Evolutionary conservation across 2,329 filamentous ascomycete genomes (phyloP), one percentile per base, ranked within the genome.

Genomic region (Acephala macrosclerotiorum): DNA sequence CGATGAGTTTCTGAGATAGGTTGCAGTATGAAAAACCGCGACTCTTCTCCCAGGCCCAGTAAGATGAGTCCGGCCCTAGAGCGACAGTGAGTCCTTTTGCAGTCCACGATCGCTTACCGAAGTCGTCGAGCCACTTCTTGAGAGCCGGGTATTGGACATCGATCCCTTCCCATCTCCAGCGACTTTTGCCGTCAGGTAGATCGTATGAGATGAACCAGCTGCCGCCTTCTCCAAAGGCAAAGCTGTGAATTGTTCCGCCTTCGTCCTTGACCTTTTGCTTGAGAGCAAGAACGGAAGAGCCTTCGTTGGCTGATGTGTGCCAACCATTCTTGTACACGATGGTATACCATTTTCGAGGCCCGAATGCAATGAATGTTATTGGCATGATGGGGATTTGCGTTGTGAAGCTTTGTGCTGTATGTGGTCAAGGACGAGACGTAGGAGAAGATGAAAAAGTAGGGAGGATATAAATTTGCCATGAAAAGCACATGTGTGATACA

Each of bases 101-200:
- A 4, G 25, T 36, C 25, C 33, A 36, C 12, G 51, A 56, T 26
- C 22, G 25, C 12, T 1, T 20, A 18, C 35, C 35, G 12, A 56
- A 36, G 12, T n/a, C 16, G 5, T 33, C 26, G 33, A 56, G 25
- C 51, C 51, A 56, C 22, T 56, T 35, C 12, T 14, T n/a, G 51
- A 56, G 51, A 16, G 4, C 11, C 3, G 25, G 25, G 26, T 56
- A 56, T 4, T 56, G 7, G 5, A 9, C 18, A 25, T 33, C 51
- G 18, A 56, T n/a, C 18, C 51, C 51, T 22, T 49, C 45, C 45
- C 45, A 49, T n/a, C 20, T 49, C 45, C 45, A 49, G 22, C 45
- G 45, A 26, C 45, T 49, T 20, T 1, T 49, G 45, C 45, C 45
- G 20, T 49, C 25, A 12, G 45, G 45, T 20, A 20, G 16, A 11